phyloP scores from a whole-genome alignment of 805 yeast species.

The Blastobotrys americana region DNA sequence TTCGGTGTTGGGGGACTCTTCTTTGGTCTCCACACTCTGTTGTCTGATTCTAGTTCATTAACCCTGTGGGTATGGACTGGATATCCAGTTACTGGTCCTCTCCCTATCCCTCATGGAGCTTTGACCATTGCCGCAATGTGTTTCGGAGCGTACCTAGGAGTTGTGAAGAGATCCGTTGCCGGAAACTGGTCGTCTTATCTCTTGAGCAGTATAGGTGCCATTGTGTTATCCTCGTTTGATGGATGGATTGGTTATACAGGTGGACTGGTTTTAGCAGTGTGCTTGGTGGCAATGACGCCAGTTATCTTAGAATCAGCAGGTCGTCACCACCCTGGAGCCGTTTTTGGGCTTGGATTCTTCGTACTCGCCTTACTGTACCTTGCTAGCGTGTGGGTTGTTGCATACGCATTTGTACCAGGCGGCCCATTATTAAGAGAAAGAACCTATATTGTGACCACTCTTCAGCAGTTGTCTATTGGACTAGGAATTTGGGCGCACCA shows the following conservation, averaged over 20 bases:
- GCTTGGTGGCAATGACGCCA: constrained; percentile 57
- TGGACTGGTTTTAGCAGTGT: constrained; percentile 54
- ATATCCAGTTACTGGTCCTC: constrained; percentile 77
- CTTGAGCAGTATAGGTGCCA: constrained; percentile 44
- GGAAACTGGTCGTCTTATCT: constrained; percentile 32
- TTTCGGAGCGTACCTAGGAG: constrained; percentile 47
- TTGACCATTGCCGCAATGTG: constrained; percentile 53
- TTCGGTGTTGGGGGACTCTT: constrained; percentile 71
- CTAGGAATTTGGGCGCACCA: constrained; percentile 41
- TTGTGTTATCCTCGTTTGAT: constrained; percentile 41
- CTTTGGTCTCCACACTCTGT: constrained; percentile 63
- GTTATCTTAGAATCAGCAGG: constrained; percentile 51
- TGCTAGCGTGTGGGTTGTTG: constrained; percentile 94
- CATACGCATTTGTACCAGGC: constrained; percentile 96
- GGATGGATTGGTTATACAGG: constrained; percentile 76
- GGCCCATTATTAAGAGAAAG: constrained; percentile 85
- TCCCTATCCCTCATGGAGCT: constrained; percentile 75
- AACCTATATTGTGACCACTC: constrained; percentile 62
- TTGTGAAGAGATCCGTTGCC: constrained; percentile 25
- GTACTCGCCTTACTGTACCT: constrained; percentile 53
- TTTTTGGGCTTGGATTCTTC: constrained; percentile 35
- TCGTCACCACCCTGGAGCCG: constrained; percentile 45
- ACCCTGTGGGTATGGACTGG: constrained; percentile 98
- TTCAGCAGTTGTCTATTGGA: constrained; percentile 47
- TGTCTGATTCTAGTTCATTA: constrained; percentile 78